Evolutionary conservation across 2,329 filamentous ascomycete species (phyloP).

Genomic region (Fusarium tricinctum): DNA sequence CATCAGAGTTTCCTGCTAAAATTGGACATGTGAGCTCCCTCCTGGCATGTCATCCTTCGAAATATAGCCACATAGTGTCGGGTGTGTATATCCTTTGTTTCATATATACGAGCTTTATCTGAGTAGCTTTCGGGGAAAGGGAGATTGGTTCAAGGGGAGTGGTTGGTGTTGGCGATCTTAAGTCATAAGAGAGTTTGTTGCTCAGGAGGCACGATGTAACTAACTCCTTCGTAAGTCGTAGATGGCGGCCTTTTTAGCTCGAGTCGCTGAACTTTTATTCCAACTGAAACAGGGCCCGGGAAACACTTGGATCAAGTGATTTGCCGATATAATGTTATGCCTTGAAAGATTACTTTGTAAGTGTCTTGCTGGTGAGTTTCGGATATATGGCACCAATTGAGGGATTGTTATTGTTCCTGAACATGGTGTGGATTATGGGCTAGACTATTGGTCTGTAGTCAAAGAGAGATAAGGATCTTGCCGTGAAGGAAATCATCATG

Average conservation of each 20-base stretch:
- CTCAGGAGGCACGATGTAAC: constrained; percentile 10
- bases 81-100: constrained; percentile 9
- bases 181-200: constrained; percentile 2
- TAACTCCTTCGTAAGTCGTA: background rate
- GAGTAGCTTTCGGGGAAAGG: background rate
- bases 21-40: constrained; percentile 22
- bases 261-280: constrained; percentile 15
- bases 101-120: background rate
- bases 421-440: too few species aligned
- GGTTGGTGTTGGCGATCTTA: constrained; percentile 2
- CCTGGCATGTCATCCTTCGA: constrained; percentile 5
- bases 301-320: background rate
- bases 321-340: background rate
- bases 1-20: constrained; percentile 3
- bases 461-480: too few species aligned
- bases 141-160: background rate
- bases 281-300: constrained; percentile 2
- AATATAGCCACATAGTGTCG: background rate
- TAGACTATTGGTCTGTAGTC: too few species aligned
- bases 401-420: too few species aligned
- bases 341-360: constrained; percentile 1
- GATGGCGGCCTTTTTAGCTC: constrained; percentile 6
- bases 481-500: too few species aligned
- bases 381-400: too few species aligned
- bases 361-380: background rate